Evolutionary conservation across 2,329 filamentous ascomycete species (phyloP).

Genomic region (Clarireedia homoeocarpa): DNA sequence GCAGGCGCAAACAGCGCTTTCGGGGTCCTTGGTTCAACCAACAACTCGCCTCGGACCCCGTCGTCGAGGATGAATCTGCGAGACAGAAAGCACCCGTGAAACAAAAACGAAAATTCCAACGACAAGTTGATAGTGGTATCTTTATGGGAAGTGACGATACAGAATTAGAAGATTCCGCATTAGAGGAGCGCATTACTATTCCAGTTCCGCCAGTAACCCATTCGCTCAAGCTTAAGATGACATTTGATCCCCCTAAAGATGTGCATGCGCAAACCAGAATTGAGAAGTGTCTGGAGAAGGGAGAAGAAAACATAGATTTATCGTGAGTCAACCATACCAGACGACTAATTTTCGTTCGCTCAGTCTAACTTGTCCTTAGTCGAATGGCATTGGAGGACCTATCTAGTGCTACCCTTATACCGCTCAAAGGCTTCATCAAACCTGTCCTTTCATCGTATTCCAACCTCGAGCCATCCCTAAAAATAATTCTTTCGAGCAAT

Average conservation of each 20-base stretch:
- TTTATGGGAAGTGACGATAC: slow-evolving; percentile 56
- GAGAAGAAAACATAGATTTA: slow-evolving; percentile 52
- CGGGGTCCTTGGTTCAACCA: slow-evolving; percentile 63
- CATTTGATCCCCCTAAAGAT: background rate
- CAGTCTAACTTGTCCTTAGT: slow-evolving; percentile 20
- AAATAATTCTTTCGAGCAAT: slow-evolving; percentile 56
- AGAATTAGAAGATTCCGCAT: slow-evolving; percentile 33
- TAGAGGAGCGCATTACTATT: background rate
- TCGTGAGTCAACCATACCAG: slow-evolving; percentile 38
- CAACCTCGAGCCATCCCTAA: slow-evolving; percentile 48
- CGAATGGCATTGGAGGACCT: slow-evolving; percentile 38
- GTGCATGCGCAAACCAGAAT: slow-evolving; percentile 38
- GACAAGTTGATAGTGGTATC: slow-evolving; percentile 61
- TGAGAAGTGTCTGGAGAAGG: slow-evolving; percentile 47
- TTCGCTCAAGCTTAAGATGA: background rate
- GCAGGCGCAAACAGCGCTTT: slow-evolving; percentile 53
- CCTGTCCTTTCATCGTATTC: slow-evolving; percentile 36
- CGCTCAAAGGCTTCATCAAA: slow-evolving; percentile 43
- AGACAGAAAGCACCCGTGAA: slow-evolving; percentile 11
- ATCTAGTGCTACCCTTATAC: slow-evolving; percentile 48
- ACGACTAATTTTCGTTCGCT: slow-evolving; percentile 3
- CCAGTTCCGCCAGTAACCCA: background rate
- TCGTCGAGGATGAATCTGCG: slow-evolving; percentile 10
- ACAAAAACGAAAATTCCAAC: slow-evolving; percentile 44
- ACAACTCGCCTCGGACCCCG: slow-evolving; percentile 33